Percentiles rank a stretch among this genome's conserved stretches.
Evolutionary conservation across 768 basidiomycete genomes (phyloP).

Genomic region (Russula sp.): DNA sequence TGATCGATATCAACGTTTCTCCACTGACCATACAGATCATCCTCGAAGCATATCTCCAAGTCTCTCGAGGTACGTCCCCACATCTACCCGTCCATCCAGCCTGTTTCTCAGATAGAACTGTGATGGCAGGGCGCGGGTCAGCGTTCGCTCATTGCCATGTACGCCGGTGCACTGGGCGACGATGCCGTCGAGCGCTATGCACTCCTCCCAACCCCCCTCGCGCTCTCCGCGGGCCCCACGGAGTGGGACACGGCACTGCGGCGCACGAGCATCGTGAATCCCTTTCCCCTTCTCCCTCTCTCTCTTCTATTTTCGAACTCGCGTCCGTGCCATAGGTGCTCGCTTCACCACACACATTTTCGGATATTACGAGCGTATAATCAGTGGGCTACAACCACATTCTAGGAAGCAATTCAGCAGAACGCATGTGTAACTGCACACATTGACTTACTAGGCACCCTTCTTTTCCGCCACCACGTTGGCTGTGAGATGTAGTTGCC

Average conservation of each 20-base stretch:
- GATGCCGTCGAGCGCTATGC: constrained; percentile 92
- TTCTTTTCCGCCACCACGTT: too few relatives aligned
- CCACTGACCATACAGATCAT: constrained; percentile 73
- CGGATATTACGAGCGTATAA: too few relatives aligned
- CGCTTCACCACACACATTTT: too few relatives aligned
- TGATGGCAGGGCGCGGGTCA: constrained; percentile 60
- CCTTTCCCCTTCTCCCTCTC: too few relatives aligned
- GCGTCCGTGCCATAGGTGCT: too few relatives aligned
- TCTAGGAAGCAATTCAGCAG: too few relatives aligned
- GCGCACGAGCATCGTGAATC: constrained; percentile 42
- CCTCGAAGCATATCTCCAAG: constrained; percentile 80
- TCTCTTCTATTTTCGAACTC: too few relatives aligned
- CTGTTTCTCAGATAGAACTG: neutral
- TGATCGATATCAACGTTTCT: constrained; percentile 71
- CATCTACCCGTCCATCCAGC: neutral
- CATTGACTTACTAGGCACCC: too few relatives aligned
- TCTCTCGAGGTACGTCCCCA: constrained; percentile 60
- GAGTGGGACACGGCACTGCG: constrained; percentile 67
- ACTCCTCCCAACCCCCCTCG: constrained; percentile 76
- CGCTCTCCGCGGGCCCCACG: constrained; percentile 51
- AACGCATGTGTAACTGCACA: too few relatives aligned
- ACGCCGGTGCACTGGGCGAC: constrained; percentile 84
- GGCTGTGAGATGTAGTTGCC: too few relatives aligned
- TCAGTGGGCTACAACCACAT: too few relatives aligned
- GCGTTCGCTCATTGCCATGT: constrained; percentile 86